Percentiles rank a stretch among this genome's conserved stretches.
Evolutionary conservation across 2,329 filamentous ascomycete species (phyloP).

Genomic region (Teratosphaeria nubilosa): DNA sequence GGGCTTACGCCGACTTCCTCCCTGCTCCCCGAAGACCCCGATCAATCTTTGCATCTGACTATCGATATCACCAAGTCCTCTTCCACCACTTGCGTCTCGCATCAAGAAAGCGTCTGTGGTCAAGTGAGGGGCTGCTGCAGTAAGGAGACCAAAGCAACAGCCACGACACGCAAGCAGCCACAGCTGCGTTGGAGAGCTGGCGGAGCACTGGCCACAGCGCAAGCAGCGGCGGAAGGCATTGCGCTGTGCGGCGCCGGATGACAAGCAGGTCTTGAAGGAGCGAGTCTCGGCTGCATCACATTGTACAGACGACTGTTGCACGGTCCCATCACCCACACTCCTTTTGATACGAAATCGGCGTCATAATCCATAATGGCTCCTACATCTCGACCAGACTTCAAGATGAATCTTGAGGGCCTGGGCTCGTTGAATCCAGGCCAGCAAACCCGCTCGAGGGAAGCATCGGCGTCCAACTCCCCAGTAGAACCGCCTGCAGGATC

Average conservation of each 20-base stretch:
- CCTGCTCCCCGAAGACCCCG: neutral
- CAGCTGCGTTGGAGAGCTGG: neutral
- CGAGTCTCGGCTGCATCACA: neutral
- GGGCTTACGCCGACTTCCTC: neutral
- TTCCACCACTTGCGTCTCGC: neutral
- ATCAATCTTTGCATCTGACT: neutral
- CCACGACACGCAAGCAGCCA: neutral
- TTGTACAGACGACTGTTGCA: constrained; percentile 7
- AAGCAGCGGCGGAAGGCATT: neutral
- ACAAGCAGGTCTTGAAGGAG: constrained; percentile 4
- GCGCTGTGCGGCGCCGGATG: neutral
- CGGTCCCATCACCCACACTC: constrained; percentile 5
- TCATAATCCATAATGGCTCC: constrained; percentile 66
- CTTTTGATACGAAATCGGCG: constrained; percentile 1
- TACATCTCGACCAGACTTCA: constrained; percentile 64
- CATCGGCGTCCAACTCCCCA: constrained; percentile 69
- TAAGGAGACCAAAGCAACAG: neutral
- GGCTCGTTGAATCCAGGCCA: constrained; percentile 45
- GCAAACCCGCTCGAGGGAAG: constrained; percentile 66
- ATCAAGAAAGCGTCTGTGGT: neutral
- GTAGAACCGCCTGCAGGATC: constrained; percentile 59
- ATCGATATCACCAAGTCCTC: neutral
- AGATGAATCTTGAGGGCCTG: constrained; percentile 75
- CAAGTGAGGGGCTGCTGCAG: neutral
- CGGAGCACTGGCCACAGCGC: neutral